These are phyloP conservation scores for Irpex rosettiformis DNA, from an alignment of 1,284 basidiomycete species.

Conservation along the genomic window DNA sequence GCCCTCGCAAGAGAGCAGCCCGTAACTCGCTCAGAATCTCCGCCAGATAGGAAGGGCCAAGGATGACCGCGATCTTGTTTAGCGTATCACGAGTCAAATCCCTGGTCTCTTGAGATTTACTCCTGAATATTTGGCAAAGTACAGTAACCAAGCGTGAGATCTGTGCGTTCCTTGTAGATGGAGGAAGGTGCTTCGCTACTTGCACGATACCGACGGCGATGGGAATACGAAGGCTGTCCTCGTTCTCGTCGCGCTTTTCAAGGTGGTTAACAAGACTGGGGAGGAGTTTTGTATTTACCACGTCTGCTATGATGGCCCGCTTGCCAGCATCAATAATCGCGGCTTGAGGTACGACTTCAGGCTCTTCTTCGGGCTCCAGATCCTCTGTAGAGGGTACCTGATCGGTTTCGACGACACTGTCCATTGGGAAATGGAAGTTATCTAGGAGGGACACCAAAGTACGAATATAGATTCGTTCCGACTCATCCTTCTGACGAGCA, in stretches of 20 bases:
- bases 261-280: slow-evolving; percentile 77
- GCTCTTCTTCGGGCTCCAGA: slow-evolving; percentile 26
- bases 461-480: slow-evolving; percentile 85
- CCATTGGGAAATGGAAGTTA: slow-evolving; percentile 90
- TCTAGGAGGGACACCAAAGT: slow-evolving; percentile 85
- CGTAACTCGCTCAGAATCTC: slow-evolving; percentile 80
- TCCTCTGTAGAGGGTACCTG: slow-evolving; percentile 29
- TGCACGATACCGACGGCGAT: slow-evolving; percentile 87
- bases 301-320: slow-evolving; percentile 59
- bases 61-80: slow-evolving; percentile 73
- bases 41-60: slow-evolving; percentile 77
- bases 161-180: slow-evolving; percentile 65
- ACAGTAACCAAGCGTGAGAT: slow-evolving; percentile 80
- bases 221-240: slow-evolving; percentile 85
- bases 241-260: slow-evolving; percentile 79
- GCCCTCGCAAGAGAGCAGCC: slow-evolving; percentile 82
- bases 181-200: slow-evolving; percentile 81
- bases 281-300: slow-evolving; percentile 73
- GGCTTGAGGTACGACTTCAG: slow-evolving; percentile 19
- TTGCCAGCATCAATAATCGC: slow-evolving; percentile 19
- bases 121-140: slow-evolving; percentile 85
- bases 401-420: slow-evolving; percentile 36
- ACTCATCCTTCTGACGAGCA: slow-evolving; percentile 67
- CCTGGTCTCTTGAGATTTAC: slow-evolving; percentile 91
- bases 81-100: slow-evolving; percentile 86